Evolutionary conservation across 352 stramenopile genomes (phyloP).

Genomic region (Pythium aristosporum): DNA sequence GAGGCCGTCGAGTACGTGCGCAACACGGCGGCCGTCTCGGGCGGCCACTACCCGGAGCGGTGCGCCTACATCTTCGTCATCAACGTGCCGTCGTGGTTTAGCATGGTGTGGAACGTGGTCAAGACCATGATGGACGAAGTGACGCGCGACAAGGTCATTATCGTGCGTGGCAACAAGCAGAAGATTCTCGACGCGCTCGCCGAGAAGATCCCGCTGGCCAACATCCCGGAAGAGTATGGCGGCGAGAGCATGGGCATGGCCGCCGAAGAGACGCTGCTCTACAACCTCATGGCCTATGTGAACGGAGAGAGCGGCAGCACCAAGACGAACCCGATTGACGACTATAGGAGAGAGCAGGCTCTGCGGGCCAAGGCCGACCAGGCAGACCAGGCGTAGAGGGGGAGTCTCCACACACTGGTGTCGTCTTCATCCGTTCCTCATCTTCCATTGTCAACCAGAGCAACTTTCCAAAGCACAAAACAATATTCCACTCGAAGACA

Average conservation of each 20-base stretch:
- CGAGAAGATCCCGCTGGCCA: slow-evolving; percentile 70
- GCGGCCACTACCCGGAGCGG: slow-evolving; percentile 91
- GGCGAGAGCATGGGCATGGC: slow-evolving; percentile 62
- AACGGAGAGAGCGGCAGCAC: slow-evolving; percentile 60
- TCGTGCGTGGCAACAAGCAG: slow-evolving; percentile 77
- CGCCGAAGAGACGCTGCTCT: slow-evolving; percentile 67
- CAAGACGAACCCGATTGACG: slow-evolving; percentile 53
- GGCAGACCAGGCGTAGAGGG: no score
- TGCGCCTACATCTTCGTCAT: slow-evolving; percentile 94
- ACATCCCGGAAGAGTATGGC: slow-evolving; percentile 81
- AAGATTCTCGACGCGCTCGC: slow-evolving; percentile 78
- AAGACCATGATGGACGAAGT: slow-evolving; percentile 92
- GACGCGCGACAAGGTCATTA: slow-evolving; percentile 92
- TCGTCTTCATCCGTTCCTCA: no score
- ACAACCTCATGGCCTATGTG: slow-evolving; percentile 69
- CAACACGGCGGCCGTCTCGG: slow-evolving; percentile 75
- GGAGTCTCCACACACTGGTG: no score
- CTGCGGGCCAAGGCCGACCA: background rate
- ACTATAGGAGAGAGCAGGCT: slow-evolving; percentile 22
- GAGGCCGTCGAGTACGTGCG: slow-evolving; percentile 86
- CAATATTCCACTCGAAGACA: no score
- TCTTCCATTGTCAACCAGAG: no score
- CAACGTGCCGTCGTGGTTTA: slow-evolving; percentile 95
- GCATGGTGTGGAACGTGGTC: slow-evolving; percentile 91
- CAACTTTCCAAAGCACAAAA: no score